phyloP scores from a whole-genome alignment of 108 stramenopile genomes.

The Nannochloropsis granulata region DNA sequence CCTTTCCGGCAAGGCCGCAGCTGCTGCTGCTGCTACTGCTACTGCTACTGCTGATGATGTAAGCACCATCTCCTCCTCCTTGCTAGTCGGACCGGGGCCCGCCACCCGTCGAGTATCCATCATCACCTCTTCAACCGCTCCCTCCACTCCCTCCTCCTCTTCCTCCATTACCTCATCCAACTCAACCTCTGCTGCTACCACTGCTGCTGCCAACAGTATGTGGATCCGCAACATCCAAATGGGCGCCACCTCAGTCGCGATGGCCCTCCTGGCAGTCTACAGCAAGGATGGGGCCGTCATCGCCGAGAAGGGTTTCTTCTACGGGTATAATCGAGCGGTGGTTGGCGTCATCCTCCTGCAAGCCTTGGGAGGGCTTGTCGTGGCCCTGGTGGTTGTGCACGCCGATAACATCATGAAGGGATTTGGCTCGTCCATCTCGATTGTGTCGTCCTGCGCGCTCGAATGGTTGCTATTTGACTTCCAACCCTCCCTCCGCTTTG shows the following conservation, averaged over 20 bases:
- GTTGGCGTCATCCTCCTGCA: slow-evolving; percentile 41
- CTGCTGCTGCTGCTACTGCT: too few relatives aligned
- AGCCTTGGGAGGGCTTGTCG: slow-evolving; percentile 85
- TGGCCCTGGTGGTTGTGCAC: slow-evolving; percentile 90
- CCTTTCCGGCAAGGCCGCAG: too few relatives aligned
- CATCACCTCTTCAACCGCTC: not conserved
- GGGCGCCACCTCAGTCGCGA: slow-evolving; percentile 72
- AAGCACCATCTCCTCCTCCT: not conserved
- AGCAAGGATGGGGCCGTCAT: slow-evolving; percentile 50
- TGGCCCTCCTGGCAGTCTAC: slow-evolving; percentile 56
- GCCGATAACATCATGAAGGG: slow-evolving; percentile 92
- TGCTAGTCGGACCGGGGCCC: not conserved
- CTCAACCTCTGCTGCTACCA: not conserved
- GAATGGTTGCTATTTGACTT: slow-evolving; percentile 78
- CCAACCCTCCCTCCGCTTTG: slow-evolving; percentile 16
- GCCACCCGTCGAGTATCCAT: not conserved
- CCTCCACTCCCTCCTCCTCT: too few relatives aligned
- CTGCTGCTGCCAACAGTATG: slow-evolving; percentile 44
- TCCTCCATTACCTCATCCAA: not conserved
- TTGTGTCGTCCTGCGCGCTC: slow-evolving; percentile 69
- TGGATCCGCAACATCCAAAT: slow-evolving; percentile 95
- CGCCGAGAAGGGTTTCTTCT: slow-evolving; percentile 60
- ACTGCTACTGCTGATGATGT: not conserved
- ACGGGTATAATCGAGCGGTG: slow-evolving; percentile 40
- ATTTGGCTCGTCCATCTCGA: slow-evolving; percentile 84